A percentile compares a stretch with the other conserved stretches of the same genome.
Conservation (phyloP, 768 basidiomycete species). For the Clavaria fumosa region DNA sequence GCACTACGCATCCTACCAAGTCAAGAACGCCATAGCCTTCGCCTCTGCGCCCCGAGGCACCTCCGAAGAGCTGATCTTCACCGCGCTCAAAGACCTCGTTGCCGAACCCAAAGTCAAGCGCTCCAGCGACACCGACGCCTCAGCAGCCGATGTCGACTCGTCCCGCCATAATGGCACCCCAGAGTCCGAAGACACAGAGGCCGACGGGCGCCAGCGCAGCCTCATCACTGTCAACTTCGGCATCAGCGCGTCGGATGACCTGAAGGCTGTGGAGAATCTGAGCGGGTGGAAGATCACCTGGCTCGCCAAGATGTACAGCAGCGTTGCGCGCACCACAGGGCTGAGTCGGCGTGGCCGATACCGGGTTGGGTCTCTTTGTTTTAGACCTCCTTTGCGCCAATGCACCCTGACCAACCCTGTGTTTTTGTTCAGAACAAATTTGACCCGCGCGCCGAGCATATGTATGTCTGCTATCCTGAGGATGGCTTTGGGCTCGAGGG, state of each 20-base stretch:
- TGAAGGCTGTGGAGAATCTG: conserved; percentile 28
- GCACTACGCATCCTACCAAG: conserved; percentile 28
- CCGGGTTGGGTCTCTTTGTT: no score
- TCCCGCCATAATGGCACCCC: no score
- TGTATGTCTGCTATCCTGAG: conserved; percentile 37
- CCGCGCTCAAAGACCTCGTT: conserved; percentile 28
- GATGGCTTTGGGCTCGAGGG: conserved; percentile 33
- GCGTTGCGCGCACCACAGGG: conserved; percentile 24
- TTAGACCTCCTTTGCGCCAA: conserved; percentile 11
- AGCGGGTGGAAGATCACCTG: conserved; percentile 32
- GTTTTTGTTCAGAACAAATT: conserved; percentile 26
- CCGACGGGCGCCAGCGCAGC: no score
- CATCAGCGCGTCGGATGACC: conserved; percentile 27
- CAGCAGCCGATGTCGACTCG: no score
- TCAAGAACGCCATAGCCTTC: conserved; percentile 42
- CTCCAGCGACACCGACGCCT: no score
- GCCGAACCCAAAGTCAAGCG: conserved; percentile 17
- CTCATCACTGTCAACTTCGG: conserved; percentile 35
- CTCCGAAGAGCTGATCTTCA: conserved; percentile 35
- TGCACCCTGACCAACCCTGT: not conserved
- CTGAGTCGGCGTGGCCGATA: conserved; percentile 29
- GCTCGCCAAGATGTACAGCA: conserved; percentile 28
- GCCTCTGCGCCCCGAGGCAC: conserved; percentile 38
- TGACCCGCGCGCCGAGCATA: conserved; percentile 24
- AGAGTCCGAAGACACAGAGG: no score